These are phyloP conservation scores for Ogataea degrootiae DNA, from an alignment of 805 yeast species.

Conservation along the genomic window DNA sequence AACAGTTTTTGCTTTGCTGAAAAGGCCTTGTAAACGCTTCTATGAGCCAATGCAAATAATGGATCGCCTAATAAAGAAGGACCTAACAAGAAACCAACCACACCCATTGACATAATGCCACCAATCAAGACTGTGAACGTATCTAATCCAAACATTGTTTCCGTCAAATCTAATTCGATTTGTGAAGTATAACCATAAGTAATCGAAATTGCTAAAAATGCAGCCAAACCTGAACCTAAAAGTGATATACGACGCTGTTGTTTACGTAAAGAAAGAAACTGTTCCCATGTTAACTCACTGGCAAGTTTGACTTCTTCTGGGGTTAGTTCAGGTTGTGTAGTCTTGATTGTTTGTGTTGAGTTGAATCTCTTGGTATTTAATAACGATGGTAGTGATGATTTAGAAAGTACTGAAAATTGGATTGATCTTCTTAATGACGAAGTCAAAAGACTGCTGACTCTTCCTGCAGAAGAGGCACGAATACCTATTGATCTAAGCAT, in stretches of 20 bases:
- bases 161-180: constrained; percentile 82
- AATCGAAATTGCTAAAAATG: constrained; percentile 55
- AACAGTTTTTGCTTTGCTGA: constrained; percentile 66
- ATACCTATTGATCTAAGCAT: constrained; percentile 10
- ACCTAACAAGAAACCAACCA: constrained; percentile 75
- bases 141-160: constrained; percentile 85
- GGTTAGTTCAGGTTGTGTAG: constrained; percentile 10
- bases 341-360: constrained; percentile 2
- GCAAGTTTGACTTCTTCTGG: constrained; percentile 21
- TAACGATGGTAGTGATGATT: neutral
- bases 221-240: constrained; percentile 63
- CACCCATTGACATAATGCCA: constrained; percentile 67
- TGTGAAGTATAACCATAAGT: constrained; percentile 79
- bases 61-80: constrained; percentile 70
- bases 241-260: constrained; percentile 68
- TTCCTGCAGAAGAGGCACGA: neutral
- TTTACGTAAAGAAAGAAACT: constrained; percentile 72
- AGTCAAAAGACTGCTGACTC: neutral
- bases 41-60: constrained; percentile 55
- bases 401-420: neutral
- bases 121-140: constrained; percentile 78
- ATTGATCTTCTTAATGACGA: neutral
- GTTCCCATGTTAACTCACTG: constrained; percentile 60
- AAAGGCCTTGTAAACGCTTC: constrained; percentile 41
- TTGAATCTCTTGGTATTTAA: constrained; percentile 3